Percentiles rank a stretch among this genome's conserved stretches.
phyloP scores from a whole-genome alignment of 2,329 filamentous ascomycete species.

The Cephalotrichum gorgonifer region DNA sequence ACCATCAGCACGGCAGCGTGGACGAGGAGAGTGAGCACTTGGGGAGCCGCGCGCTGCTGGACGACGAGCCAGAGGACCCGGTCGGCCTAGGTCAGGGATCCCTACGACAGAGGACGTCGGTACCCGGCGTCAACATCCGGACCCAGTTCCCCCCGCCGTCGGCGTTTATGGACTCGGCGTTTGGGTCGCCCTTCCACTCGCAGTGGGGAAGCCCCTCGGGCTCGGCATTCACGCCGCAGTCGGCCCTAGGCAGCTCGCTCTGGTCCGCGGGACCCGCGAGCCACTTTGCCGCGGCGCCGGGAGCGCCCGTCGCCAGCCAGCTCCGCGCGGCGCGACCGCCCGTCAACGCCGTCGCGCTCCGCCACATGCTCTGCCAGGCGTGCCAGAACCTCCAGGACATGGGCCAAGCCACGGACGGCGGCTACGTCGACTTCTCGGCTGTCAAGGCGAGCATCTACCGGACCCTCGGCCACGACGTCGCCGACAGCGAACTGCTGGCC shows the following conservation, averaged over 20 bases:
- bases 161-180: slow-evolving; percentile 29
- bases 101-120: slow-evolving; percentile 1
- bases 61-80: slow-evolving; percentile 42
- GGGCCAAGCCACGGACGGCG: slow-evolving; percentile 34
- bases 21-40: slow-evolving; percentile 71
- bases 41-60: slow-evolving; percentile 80
- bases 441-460: slow-evolving; percentile 58
- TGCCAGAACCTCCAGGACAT: slow-evolving; percentile 51
- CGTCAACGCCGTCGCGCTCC: slow-evolving; percentile 43
- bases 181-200: slow-evolving; percentile 22
- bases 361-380: slow-evolving; percentile 65
- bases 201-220: slow-evolving; percentile 28
- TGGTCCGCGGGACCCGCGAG: slow-evolving; percentile 21
- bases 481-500: slow-evolving; percentile 61
- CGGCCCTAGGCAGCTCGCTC: slow-evolving; percentile 31
- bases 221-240: slow-evolving; percentile 29
- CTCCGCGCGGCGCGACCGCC: slow-evolving; percentile 1
- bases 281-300: slow-evolving; percentile 20
- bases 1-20: slow-evolving; percentile 25
- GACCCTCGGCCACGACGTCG: slow-evolving; percentile 24
- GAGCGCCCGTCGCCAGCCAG: slow-evolving; percentile 16
- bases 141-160: slow-evolving; percentile 3
- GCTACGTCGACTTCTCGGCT: slow-evolving; percentile 59
- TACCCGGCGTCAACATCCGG: slow-evolving; percentile 40
- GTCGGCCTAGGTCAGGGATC: background rate